Conservation (phyloP, 169 alveolate genomes). For the Plasmodium ovale region DNA sequence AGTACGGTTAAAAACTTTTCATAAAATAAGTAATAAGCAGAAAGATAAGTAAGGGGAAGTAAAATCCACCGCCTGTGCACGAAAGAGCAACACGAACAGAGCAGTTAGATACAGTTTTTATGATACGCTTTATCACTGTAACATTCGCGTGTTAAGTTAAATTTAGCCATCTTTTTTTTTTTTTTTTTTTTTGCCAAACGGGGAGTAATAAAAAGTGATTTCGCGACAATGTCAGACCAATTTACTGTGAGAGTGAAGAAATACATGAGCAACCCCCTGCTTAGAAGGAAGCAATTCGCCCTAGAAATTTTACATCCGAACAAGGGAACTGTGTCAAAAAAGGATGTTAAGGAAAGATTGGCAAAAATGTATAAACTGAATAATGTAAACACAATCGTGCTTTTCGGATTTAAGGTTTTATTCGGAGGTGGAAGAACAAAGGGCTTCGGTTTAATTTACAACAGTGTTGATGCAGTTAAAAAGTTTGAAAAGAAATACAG, state of each 20-base stretch:
- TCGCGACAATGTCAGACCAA: slow-evolving; percentile 81
- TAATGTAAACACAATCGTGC: slow-evolving; percentile 89
- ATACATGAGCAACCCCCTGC: slow-evolving; percentile 92
- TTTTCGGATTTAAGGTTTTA: slow-evolving; percentile 94
- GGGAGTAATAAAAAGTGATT: slow-evolving; percentile 9
- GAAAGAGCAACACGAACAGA: too few species aligned
- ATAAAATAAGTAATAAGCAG: too few species aligned
- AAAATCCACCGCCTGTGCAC: too few species aligned
- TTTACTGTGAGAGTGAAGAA: slow-evolving; percentile 89
- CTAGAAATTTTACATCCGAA: slow-evolving; percentile 95
- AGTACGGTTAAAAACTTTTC: too few species aligned
- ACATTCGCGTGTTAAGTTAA: too few species aligned
- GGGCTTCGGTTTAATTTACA: slow-evolving; percentile 96
- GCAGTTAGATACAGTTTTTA: too few species aligned
- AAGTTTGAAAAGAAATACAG: slow-evolving; percentile 91
- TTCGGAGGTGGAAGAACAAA: slow-evolving; percentile 97
- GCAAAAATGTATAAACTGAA: slow-evolving; percentile 91
- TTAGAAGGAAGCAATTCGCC: slow-evolving; percentile 93
- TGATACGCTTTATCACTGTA: too few species aligned
- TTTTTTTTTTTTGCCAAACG: too few species aligned
- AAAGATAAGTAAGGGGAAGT: too few species aligned
- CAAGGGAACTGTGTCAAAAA: slow-evolving; percentile 92
- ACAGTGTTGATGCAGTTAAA: slow-evolving; percentile 91
- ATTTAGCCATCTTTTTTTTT: too few species aligned
- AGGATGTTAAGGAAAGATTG: slow-evolving; percentile 91